Evolutionary conservation across 345 rosid species (phyloP).

Genomic region (Brassica rapa): DNA sequence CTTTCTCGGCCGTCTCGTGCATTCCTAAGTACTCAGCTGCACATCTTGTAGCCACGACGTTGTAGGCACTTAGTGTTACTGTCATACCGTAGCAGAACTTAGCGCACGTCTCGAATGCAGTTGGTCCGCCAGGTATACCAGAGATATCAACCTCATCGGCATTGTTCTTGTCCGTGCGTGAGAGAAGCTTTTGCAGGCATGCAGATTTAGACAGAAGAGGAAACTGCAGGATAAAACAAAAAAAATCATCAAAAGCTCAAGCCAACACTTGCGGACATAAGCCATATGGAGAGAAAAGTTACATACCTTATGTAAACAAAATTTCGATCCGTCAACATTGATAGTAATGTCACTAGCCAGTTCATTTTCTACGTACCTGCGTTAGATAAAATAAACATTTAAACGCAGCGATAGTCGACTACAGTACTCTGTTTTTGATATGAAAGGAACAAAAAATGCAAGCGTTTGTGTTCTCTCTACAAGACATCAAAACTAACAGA

Average conservation of each 20-base stretch:
- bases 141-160: conserved; percentile 59
- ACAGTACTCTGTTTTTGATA: conserved; percentile 15
- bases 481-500: background rate
- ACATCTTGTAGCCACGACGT: conserved; percentile 68
- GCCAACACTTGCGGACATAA: background rate
- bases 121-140: conserved; percentile 75
- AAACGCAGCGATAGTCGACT: background rate
- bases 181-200: conserved; percentile 60
- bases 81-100: conserved; percentile 87
- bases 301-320: conserved; percentile 81
- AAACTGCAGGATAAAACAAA: conserved; percentile 51
- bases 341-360: conserved; percentile 69
- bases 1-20: conserved; percentile 76
- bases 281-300: background rate
- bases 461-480: background rate
- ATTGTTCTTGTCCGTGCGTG: conserved; percentile 47
- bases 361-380: conserved; percentile 74
- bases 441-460: background rate
- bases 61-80: conserved; percentile 77
- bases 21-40: conserved; percentile 85
- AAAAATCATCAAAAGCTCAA: conserved; percentile 17
- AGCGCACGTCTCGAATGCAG: conserved; percentile 81
- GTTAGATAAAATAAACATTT: background rate
- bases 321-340: conserved; percentile 60
- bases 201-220: conserved; percentile 83